A percentile compares a stretch with the other conserved stretches of the same genome.
Conservation (phyloP, 768 basidiomycete species). For the Leucogyrophana mollusca region DNA sequence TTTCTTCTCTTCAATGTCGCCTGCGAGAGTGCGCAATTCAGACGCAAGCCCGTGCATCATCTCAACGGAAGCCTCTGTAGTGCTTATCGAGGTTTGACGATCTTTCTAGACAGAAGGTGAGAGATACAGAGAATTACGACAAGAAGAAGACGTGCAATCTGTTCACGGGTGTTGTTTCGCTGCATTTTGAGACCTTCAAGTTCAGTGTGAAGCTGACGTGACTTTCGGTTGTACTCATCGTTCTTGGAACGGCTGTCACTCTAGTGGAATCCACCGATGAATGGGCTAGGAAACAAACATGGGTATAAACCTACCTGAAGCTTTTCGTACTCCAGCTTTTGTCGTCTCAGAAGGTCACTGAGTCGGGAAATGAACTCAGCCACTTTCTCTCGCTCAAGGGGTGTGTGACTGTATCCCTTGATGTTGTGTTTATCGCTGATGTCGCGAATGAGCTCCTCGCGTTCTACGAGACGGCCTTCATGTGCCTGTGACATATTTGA, state of each 20-base stretch:
- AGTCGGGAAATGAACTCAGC: slow-evolving; percentile 71
- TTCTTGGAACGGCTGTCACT: slow-evolving; percentile 52
- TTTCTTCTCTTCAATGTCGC: slow-evolving; percentile 72
- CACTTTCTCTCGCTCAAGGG: slow-evolving; percentile 70
- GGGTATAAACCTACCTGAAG: slow-evolving; percentile 52
- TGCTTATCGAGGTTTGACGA: slow-evolving; percentile 48
- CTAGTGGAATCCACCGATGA: slow-evolving; percentile 29
- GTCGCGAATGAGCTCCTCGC: slow-evolving; percentile 73
- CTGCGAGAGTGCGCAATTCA: slow-evolving; percentile 50
- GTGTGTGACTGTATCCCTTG: slow-evolving; percentile 69
- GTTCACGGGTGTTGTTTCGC: slow-evolving; percentile 48
- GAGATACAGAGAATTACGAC: neutral
- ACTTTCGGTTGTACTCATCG: slow-evolving; percentile 64
- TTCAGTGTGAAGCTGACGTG: slow-evolving; percentile 54
- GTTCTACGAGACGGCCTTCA: slow-evolving; percentile 61
- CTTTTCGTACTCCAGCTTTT: slow-evolving; percentile 62
- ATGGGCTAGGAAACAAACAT: no score
- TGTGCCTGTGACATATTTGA: slow-evolving; percentile 58
- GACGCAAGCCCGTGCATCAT: slow-evolving; percentile 51
- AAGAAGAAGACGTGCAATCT: slow-evolving; percentile 47
- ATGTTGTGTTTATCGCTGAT: slow-evolving; percentile 68
- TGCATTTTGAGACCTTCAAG: slow-evolving; percentile 54
- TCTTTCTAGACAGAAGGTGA: slow-evolving; percentile 36
- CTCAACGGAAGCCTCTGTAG: slow-evolving; percentile 57
- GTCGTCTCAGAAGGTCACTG: slow-evolving; percentile 57